Percentiles rank a stretch among this genome's conserved stretches.
phyloP scores from a whole-genome alignment of 2,329 filamentous ascomycete species.

The Penicillium sp. region DNA sequence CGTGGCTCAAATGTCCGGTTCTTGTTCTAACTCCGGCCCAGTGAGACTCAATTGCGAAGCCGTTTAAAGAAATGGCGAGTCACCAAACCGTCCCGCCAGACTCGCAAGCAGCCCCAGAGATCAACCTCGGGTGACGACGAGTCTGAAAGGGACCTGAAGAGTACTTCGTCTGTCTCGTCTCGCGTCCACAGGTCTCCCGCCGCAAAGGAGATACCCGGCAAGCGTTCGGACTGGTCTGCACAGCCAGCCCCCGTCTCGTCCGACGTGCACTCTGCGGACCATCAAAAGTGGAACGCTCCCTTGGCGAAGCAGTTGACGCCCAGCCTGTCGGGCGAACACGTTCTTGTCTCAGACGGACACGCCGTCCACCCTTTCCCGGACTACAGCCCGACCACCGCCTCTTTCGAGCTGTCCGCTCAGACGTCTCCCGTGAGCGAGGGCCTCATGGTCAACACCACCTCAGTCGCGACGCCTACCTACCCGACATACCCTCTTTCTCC shows the following conservation, averaged over 20 bases:
- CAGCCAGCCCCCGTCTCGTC: conserved; percentile 12
- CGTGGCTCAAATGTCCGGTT: too few relatives aligned
- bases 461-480: conserved; percentile 27
- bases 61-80: conserved; percentile 47
- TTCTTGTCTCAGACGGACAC: conserved; percentile 18
- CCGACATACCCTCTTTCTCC: conserved; percentile 28
- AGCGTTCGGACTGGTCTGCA: conserved; percentile 14
- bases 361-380: conserved; percentile 19
- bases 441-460: conserved; percentile 26
- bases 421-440: conserved; percentile 26
- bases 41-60: conserved; percentile 46
- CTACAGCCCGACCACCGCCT: conserved; percentile 18
- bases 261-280: conserved; percentile 11
- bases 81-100: conserved; percentile 45
- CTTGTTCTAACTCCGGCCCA: conserved; percentile 12
- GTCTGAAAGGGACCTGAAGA: conserved; percentile 15
- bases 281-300: conserved; percentile 21
- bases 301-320: conserved; percentile 24
- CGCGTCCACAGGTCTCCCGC: conserved; percentile 6
- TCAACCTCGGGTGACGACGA: conserved; percentile 18
- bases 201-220: conserved; percentile 1
- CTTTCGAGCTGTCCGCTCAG: conserved; percentile 28
- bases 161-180: conserved; percentile 11
- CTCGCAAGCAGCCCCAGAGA: conserved; percentile 39
- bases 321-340: conserved; percentile 23